Evolutionary conservation across 164 flowering plant genomes (phyloP).

Genomic region (Vitis amurensis): DNA sequence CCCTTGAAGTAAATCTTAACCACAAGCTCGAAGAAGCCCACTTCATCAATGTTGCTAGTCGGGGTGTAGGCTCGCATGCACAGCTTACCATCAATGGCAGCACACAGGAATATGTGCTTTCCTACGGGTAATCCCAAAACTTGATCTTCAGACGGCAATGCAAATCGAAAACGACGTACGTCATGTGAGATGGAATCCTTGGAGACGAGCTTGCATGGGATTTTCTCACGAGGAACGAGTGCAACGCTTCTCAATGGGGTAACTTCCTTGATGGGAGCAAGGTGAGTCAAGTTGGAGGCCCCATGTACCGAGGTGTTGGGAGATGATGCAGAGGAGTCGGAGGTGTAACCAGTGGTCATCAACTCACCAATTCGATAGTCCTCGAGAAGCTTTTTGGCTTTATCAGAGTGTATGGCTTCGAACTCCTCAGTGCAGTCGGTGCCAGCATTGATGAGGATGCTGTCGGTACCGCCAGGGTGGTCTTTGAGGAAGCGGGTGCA

Average conservation of each 20-base stretch:
- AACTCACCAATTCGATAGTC: conserved; percentile 75
- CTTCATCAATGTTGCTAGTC: conserved; percentile 55
- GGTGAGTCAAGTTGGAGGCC: conserved; percentile 29
- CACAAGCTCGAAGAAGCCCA: conserved; percentile 76
- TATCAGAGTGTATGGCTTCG: conserved; percentile 93
- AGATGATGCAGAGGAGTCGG: conserved; percentile 56
- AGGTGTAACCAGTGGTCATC: conserved; percentile 56
- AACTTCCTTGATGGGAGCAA: conserved; percentile 61
- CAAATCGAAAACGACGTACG: conserved; percentile 69
- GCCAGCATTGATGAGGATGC: conserved; percentile 95
- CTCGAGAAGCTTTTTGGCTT: conserved; percentile 80
- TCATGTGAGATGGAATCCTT: conserved; percentile 70
- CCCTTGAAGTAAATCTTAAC: conserved; percentile 77
- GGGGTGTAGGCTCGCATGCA: conserved; percentile 97
- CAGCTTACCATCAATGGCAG: conserved; percentile 59
- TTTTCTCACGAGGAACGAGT: conserved; percentile 60
- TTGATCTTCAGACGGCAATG: conserved; percentile 65
- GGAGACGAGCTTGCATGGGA: conserved; percentile 62
- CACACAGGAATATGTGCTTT: conserved; percentile 84
- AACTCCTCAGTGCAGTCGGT: conserved; percentile 96
- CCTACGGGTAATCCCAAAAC: conserved; percentile 84
- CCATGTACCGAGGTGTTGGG: conserved; percentile 77
- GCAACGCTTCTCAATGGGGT: conserved; percentile 33
- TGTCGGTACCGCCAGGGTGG: conserved; percentile 95
- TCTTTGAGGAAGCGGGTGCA: conserved; percentile 83